phyloP scores from a whole-genome alignment of 139 green algal genomes.

The Eudorina sp. region DNA sequence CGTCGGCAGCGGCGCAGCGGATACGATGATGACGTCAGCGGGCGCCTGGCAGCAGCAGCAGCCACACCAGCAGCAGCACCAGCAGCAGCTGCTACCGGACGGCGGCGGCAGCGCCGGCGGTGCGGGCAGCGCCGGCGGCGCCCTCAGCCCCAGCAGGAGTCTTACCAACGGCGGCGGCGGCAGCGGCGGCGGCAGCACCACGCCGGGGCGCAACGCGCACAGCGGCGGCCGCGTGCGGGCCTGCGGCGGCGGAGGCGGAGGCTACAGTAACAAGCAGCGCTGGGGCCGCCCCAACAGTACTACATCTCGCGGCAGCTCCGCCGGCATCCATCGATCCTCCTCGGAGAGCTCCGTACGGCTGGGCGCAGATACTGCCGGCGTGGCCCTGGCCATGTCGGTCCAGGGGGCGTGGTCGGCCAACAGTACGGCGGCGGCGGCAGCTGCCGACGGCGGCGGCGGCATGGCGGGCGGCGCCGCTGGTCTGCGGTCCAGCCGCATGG shows the following conservation, averaged over 20 bases:
- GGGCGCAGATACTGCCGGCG: not conserved
- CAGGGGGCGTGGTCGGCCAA: not conserved
- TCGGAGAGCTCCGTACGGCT: conserved; percentile 16
- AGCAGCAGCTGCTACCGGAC: not conserved
- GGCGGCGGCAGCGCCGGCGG: too few species aligned
- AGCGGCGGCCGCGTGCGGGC: not conserved
- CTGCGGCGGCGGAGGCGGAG: not conserved
- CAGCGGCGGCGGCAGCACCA: not conserved
- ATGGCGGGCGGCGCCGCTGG: not conserved
- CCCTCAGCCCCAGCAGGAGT: not conserved
- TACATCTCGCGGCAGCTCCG: not conserved
- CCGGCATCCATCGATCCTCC: conserved; percentile 6
- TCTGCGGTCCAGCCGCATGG: not conserved
- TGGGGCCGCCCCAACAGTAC: not conserved
- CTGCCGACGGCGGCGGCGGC: not conserved
- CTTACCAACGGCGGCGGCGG: not conserved
- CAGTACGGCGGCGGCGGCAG: not conserved
- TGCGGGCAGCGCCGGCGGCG: too few species aligned
- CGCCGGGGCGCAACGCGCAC: not conserved
- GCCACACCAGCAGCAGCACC: not conserved
- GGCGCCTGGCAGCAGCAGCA: not conserved
- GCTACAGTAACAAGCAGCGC: conserved; percentile 6
- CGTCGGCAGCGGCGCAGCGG: too few species aligned
- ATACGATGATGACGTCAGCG: too few species aligned
- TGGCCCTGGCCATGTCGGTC: not conserved